Base-by-base conservation (phyloP, 1,284 basidiomycete genomes). In the Apiotrichum montevideense region DNA sequence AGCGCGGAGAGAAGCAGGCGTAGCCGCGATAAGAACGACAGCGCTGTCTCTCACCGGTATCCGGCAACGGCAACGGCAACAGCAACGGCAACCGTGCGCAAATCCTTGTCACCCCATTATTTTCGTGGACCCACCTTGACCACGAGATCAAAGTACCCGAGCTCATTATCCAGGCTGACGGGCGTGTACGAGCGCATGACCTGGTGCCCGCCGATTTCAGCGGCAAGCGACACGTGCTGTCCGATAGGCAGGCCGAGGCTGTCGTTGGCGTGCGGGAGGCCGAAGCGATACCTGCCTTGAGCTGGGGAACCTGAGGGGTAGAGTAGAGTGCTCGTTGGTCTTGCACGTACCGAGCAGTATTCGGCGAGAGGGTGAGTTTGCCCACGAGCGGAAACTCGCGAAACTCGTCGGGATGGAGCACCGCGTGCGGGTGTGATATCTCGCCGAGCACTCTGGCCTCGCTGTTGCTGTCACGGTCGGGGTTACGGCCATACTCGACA, bases 161-260 rank as follows among this genome's bases (percentile, higher is more conserved):
- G 82, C 78, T 97, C 87, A 61, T 95, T 88, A 72, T 98, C 90
- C 68, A 87, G 87, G 71, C 87, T 91, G 35, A 91, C 91, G 48
- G 95, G 95, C 10, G 95, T 98, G 80, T 98, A 98, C 75, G 86
- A 91, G 57, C 95, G 85, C 73, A 86, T 83, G 70, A 98, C 81
- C 45, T 87, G 82, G 80, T 97, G 97, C 69, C 91, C 95, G 66
- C 87, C 82, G 66, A 98, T 90, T 62, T 90, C 86, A 42, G 95
- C 94, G 51, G 86, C 84, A 48, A 98, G 82, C 52, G 89, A 88
- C 68, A 98, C 90, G 81, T 98, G 95, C 79, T 97, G 93, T 57
- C 95, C 96, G 68, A 94, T 87, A 52, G 96, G 95, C 6, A 98
- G 85, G 57, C 94, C 94, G 13, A 98, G 86, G 54, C 87, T 80